Evolutionary conservation across 2,329 filamentous ascomycete species (phyloP), one percentile per base, ranked within the genome.

Genomic region (Fusarium nodosum): DNA sequence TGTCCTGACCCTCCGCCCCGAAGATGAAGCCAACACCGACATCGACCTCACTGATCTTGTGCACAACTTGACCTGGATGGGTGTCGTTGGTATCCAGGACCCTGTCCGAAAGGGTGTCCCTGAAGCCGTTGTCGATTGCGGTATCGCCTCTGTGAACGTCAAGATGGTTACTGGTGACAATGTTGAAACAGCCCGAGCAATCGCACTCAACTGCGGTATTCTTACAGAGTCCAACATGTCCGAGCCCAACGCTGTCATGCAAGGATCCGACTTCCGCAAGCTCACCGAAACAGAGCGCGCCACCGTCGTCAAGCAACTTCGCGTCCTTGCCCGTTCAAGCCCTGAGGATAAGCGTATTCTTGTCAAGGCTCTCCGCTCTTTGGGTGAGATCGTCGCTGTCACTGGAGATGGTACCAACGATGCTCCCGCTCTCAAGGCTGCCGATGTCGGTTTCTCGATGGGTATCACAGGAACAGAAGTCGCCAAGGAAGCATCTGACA

Each of bases 301-400:
- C 53, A 80, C 82, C 3, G 79, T 88, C 24, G 87, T 90, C 41
- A 88, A 87, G 8, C 86, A 88, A 46, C 83, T 92, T 3, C 89
- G 90, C 70, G 89, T 92, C 20, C 83, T 92, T 45, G 90, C 90
- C 30, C 85, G 90, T 51, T 91, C 90, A 0, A 91, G 88, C 44
- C 90, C 90, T 0, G 88, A 92, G 66, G 90, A 92, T 69, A 92
- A 92, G 78, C 82, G 88, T 16, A 85, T 87, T 38, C 82, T 92
- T 34, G 90, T 92, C 33, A 87, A 86, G 72, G 83, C 86, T 41
- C 81, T 92, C 2, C 89, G 90, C 72, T 85, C 87, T 50, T 84
- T 91, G 63, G 89, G 89, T 24, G 87, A 90, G 76, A 90, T 87
- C 7, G 89, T 91, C 30, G 88, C 88, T 38, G 88, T 90, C 2